Conservation (phyloP, 805 yeast species). For the Cyberlindnera bimundalis region DNA sequence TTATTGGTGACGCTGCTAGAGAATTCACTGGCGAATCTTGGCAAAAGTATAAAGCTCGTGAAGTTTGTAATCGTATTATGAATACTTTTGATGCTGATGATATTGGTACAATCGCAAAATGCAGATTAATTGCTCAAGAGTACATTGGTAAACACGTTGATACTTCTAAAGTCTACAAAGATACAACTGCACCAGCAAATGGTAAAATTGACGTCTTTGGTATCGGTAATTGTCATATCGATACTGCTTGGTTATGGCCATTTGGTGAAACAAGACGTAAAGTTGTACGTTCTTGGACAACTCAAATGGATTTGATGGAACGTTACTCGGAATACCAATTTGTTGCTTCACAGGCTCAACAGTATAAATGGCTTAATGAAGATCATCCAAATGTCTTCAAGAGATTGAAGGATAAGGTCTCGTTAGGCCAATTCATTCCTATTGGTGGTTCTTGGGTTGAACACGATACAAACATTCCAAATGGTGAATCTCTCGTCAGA, state of each 20-base stretch:
- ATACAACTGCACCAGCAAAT: conserved; percentile 28
- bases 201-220: conserved; percentile 64
- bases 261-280: conserved; percentile 94
- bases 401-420: conserved; percentile 56
- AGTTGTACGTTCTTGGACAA: conserved; percentile 91
- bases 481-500: conserved; percentile 85
- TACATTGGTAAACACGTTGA: conserved; percentile 67
- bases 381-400: conserved; percentile 82
- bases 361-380: conserved; percentile 83
- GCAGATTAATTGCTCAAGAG: conserved; percentile 62
- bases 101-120: conserved; percentile 48
- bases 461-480: conserved; percentile 93
- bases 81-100: conserved; percentile 75
- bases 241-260: conserved; percentile 99
- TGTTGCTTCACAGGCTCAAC: conserved; percentile 96
- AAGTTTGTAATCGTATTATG: conserved; percentile 78
- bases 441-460: conserved; percentile 99
- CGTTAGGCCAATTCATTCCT: conserved; percentile 75
- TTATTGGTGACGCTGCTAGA: conserved; percentile 86
- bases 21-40: conserved; percentile 72
- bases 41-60: conserved; percentile 82
- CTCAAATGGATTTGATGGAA: conserved; percentile 81
- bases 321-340: conserved; percentile 89
- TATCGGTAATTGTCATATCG: conserved; percentile 94
- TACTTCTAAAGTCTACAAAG: conserved; percentile 58